Conservation (phyloP, 305 asterid species). For the Fraxinus albicans region DNA sequence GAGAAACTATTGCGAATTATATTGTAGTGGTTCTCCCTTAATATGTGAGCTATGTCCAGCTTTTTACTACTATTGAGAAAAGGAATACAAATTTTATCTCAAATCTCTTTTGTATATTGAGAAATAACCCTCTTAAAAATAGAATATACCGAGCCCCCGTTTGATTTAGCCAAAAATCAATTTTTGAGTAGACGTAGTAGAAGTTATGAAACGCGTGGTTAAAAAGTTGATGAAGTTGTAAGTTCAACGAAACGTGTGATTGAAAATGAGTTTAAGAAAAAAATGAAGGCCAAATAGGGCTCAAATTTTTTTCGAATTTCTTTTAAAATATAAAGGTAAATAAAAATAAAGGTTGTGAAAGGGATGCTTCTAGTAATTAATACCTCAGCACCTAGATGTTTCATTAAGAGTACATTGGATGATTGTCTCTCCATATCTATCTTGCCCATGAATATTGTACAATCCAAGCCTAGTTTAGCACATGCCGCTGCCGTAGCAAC, state of each 20-base stretch:
- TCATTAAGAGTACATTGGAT: constrained; percentile 55
- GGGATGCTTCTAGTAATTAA: neutral
- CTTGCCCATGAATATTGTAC: constrained; percentile 58
- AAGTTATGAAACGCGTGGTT: neutral
- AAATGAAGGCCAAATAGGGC: neutral
- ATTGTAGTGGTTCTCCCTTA: neutral
- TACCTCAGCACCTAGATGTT: constrained; percentile 75
- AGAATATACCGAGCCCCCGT: neutral
- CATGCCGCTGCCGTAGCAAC: constrained; percentile 26
- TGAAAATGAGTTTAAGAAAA: too few species aligned
- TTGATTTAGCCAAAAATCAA: neutral
- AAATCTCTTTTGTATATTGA: neutral
- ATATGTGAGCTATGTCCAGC: neutral
- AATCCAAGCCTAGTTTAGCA: constrained; percentile 62
- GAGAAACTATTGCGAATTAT: neutral
- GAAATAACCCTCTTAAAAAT: too few species aligned
- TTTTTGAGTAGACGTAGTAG: neutral
- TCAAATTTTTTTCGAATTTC: too few species aligned
- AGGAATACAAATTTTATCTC: neutral
- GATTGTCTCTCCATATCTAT: constrained; percentile 59
- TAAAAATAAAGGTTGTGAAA: neutral
- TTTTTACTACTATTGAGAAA: neutral
- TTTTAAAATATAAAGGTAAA: neutral
- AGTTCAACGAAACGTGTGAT: too few species aligned
- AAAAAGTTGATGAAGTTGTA: too few species aligned